These are phyloP conservation scores for Candida khao-thaluensis DNA, from an alignment of 805 yeast species.

Conservation along the genomic window DNA sequence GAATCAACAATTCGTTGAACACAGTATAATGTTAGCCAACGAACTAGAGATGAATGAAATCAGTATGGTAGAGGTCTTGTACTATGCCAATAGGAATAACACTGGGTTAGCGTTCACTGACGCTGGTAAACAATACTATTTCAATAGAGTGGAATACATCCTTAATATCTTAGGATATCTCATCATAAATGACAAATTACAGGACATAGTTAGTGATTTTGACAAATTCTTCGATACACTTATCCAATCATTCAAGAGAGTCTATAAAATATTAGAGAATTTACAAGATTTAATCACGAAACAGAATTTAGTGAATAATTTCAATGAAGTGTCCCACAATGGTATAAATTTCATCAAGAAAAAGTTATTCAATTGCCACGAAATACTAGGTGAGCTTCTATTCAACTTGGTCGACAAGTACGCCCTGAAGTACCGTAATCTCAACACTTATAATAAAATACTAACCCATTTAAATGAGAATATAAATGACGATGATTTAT, in stretches of 20 bases:
- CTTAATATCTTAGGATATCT: constrained; percentile 55
- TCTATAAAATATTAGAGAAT: constrained; percentile 56
- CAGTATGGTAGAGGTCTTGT: constrained; percentile 67
- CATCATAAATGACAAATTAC: constrained; percentile 21
- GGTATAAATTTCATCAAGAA: constrained; percentile 57
- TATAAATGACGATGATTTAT: constrained; percentile 59
- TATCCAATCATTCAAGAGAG: constrained; percentile 52
- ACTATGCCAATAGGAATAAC: constrained; percentile 39
- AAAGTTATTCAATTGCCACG: constrained; percentile 66
- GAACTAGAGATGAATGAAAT: constrained; percentile 65
- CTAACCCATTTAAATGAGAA: constrained; percentile 44
- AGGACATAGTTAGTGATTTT: constrained; percentile 22
- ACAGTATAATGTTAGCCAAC: constrained; percentile 57
- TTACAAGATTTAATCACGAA: constrained; percentile 51
- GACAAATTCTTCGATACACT: constrained; percentile 34
- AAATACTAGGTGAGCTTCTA: constrained; percentile 63
- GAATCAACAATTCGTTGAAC: constrained; percentile 62
- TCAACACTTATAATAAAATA: constrained; percentile 37
- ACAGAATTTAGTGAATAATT: constrained; percentile 52
- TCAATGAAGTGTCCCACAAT: constrained; percentile 40
- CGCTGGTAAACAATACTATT: constrained; percentile 66
- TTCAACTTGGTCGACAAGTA: constrained; percentile 48
- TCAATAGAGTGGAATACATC: constrained; percentile 69
- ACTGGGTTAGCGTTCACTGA: constrained; percentile 54
- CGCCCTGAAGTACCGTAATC: constrained; percentile 26